Evolutionary conservation across 495 filamentous ascomycete species (phyloP), one percentile per base, ranked within the genome.

Genomic region (Aspergillus baeticus): DNA sequence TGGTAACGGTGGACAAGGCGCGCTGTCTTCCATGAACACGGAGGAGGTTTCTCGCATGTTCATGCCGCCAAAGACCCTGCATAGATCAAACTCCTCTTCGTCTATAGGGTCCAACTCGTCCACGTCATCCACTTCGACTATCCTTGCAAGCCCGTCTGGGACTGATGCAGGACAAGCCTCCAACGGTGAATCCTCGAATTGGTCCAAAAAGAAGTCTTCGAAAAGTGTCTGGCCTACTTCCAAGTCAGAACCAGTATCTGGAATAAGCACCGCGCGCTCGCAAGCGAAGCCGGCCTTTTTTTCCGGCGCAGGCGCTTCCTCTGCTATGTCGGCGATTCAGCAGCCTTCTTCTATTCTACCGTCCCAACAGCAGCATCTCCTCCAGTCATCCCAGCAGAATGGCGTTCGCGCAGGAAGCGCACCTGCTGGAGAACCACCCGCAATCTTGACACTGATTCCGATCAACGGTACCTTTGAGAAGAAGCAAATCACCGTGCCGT

Each of bases 381-480:
- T 83, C 34, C 80, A 83, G 56, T 64, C 78, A 18, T 77, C 72
- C 5, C 85, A 87, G 66, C 72, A 80, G 59, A 90, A 90, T 79
- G 86, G 86, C 44, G 70, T 77, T 17, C 77, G 87, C 54, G 77
- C 84, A 17, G 74, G 77, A 48, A 69, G 72, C 43, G 77, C 82
- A n/a, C 80, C 80, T 51, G 62, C 74, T 36, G 63, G 77, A 5
- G 87, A 87, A 3, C 77, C 80, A 15, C 84, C 86, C 34, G 91
- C 89, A 2, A 85, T 96, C 15, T 80, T 98, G 26, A 87, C 87
- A 47, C 78, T 98, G 8, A 73, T 89, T 8, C 94, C 94, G 4
- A 78, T 97, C 58, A 98, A 97, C 55, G 88, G 88, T 36, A 98
- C 93, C 4, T 98, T 98, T 66, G 94, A 98, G 63, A 86, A 91